Conservation (phyloP, 2,329 filamentous ascomycete genomes). For the Shiraia bambusicola region DNA sequence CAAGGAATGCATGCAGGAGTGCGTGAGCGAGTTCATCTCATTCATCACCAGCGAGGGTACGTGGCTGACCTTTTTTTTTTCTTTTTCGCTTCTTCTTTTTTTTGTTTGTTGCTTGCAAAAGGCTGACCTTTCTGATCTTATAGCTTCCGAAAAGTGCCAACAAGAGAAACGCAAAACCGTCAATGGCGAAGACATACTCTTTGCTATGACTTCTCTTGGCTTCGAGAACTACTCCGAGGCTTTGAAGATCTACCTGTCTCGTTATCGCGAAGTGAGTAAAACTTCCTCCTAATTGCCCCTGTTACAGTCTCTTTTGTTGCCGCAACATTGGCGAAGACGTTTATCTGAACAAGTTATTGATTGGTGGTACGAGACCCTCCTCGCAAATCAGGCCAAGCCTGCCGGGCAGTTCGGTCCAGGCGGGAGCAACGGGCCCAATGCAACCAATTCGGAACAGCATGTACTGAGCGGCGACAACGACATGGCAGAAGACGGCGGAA, state of each 20-base stretch:
- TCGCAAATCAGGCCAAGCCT: slow-evolving; percentile 66
- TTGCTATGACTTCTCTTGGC: slow-evolving; percentile 97
- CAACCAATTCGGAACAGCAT: slow-evolving; percentile 45
- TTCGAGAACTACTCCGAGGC: slow-evolving; percentile 99
- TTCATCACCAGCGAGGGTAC: slow-evolving; percentile 99
- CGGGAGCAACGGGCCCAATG: slow-evolving; percentile 38
- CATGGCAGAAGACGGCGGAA: slow-evolving; percentile 45
- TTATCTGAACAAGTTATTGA: slow-evolving; percentile 54
- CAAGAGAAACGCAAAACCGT: slow-evolving; percentile 99
- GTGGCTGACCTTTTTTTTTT: too few relatives aligned
- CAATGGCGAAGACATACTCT: slow-evolving; percentile 97
- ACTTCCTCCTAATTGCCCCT: slow-evolving; percentile 21
- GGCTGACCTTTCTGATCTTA: too few relatives aligned
- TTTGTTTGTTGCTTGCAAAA: too few relatives aligned
- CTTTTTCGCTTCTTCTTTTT: too few relatives aligned
- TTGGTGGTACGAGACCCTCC: slow-evolving; percentile 70
- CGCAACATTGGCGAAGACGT: slow-evolving; percentile 44
- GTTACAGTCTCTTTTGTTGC: slow-evolving; percentile 40
- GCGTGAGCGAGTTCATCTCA: slow-evolving; percentile 98
- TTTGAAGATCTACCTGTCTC: slow-evolving; percentile 94
- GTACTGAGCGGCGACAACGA: slow-evolving; percentile 49
- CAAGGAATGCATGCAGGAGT: slow-evolving; percentile 99
- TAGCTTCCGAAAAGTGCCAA: slow-evolving; percentile 98
- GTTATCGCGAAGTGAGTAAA: slow-evolving; percentile 90
- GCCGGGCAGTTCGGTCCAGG: slow-evolving; percentile 42